Percentiles rank a stretch among this genome's conserved stretches.
Conservation (phyloP, 2,329 filamentous ascomycete species). For the Colletotrichum gigasporum region DNA sequence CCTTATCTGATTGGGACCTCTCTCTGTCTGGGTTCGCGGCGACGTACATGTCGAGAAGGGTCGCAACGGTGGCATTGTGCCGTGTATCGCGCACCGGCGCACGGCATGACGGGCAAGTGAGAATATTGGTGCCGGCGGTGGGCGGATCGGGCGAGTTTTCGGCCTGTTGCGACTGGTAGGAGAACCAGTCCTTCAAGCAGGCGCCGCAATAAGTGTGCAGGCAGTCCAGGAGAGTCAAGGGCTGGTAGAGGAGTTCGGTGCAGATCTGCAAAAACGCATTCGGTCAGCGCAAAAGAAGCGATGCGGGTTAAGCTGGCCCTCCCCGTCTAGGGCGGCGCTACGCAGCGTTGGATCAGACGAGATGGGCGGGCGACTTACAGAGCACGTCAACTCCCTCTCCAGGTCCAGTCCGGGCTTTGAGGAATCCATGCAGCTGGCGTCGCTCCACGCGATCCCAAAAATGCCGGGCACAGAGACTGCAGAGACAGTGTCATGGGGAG, state of each 20-base stretch:
- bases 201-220: constrained; percentile 96
- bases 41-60: constrained; percentile 88
- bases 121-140: constrained; percentile 60
- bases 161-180: constrained; percentile 74
- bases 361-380: constrained; percentile 67
- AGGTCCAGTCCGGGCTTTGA: constrained; percentile 71
- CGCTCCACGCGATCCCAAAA: constrained; percentile 26
- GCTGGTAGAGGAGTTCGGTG: constrained; percentile 92
- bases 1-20: constrained; percentile 76
- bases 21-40: constrained; percentile 80
- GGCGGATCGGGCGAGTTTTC: constrained; percentile 61
- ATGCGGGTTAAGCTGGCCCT: constrained; percentile 11
- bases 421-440: constrained; percentile 54
- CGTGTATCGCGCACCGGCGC: constrained; percentile 85
- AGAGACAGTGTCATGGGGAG: constrained; percentile 11
- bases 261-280: constrained; percentile 74
- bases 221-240: constrained; percentile 90
- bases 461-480: constrained; percentile 15
- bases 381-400: constrained; percentile 94
- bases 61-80: constrained; percentile 90
- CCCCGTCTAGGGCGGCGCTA: constrained; percentile 24
- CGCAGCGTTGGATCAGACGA: constrained; percentile 28
- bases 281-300: constrained; percentile 10
- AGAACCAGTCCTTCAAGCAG: constrained; percentile 96
- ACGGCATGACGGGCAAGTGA: constrained; percentile 94